Evolutionary conservation across 306 rosid genomes (phyloP).

Genomic region (Cucumis sativus): Cucumber_9930_V3 NC_026661.2:17329001-17329500

Average conservation of each 20-base stretch:
- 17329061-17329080: neutral
- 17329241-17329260: neutral
- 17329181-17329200: neutral
- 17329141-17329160: neutral
- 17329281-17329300: neutral
- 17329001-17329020: conserved; percentile 10
- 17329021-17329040: neutral
- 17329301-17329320: neutral
- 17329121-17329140: neutral
- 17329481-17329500: neutral
- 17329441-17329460: neutral
- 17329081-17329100: neutral
- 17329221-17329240: neutral
- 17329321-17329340: neutral
- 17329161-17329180: neutral
- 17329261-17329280: neutral
- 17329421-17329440: neutral
- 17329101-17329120: conserved; percentile 1
- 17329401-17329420: neutral
- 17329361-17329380: conserved; percentile 2
- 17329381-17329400: neutral
- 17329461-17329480: neutral
- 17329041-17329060: neutral
- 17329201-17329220: neutral
- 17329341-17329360: neutral